Percentiles rank a stretch among this genome's conserved stretches.
phyloP scores from a whole-genome alignment of 2,329 filamentous ascomycete genomes.

The Lecanicillium sp. region DNA sequence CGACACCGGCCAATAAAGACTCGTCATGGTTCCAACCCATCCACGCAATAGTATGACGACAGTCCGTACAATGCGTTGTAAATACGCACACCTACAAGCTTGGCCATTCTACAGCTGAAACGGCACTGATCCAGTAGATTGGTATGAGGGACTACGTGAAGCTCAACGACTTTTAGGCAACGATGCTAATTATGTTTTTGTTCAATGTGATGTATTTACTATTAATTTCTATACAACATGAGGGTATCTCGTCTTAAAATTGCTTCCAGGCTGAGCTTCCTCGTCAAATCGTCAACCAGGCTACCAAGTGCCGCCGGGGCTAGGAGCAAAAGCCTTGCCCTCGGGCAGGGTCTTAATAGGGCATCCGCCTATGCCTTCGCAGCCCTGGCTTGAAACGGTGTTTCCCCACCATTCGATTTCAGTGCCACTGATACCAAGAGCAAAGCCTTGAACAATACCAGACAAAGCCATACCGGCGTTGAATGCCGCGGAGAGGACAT shows the following conservation, averaged over 20 bases:
- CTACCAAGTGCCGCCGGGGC: not conserved
- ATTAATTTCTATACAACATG: not conserved
- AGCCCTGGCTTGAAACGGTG: slow-evolving; percentile 20
- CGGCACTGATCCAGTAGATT: not conserved
- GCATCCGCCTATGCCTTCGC: slow-evolving; percentile 22
- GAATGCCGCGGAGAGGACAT: slow-evolving; percentile 27
- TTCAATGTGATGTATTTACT: not conserved
- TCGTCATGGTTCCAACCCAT: slow-evolving; percentile 12
- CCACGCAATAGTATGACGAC: slow-evolving; percentile 11
- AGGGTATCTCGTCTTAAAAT: not conserved
- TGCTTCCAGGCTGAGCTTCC: not conserved
- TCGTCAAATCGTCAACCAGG: not conserved
- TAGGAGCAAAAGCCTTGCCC: slow-evolving; percentile 25
- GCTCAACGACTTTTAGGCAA: too few species aligned
- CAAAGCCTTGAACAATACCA: slow-evolving; percentile 27
- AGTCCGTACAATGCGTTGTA: not conserved
- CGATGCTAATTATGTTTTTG: not conserved
- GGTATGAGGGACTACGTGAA: not conserved
- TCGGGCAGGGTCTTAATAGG: slow-evolving; percentile 19
- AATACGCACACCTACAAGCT: not conserved
- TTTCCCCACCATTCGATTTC: slow-evolving; percentile 27
- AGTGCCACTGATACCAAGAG: slow-evolving; percentile 21
- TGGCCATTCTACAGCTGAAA: not conserved
- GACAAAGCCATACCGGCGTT: slow-evolving; percentile 26
- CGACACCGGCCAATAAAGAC: slow-evolving; percentile 5